Base-by-base conservation (phyloP, 1,284 basidiomycete species). In the Ceratobasidium theobromae region DNA sequence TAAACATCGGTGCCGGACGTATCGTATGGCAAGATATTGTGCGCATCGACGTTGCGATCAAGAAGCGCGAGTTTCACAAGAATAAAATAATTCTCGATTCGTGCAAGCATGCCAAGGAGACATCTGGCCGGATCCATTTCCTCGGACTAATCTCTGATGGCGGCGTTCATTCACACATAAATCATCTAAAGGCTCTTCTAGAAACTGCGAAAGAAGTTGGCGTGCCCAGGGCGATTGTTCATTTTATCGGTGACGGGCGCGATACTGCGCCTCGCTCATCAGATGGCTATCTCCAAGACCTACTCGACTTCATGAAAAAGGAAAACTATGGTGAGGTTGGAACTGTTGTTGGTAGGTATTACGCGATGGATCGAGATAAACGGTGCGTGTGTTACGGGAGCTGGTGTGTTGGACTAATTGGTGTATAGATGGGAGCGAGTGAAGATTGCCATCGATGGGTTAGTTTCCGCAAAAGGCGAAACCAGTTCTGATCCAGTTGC, bases 21-120 rank as follows among this genome's bases (percentile, higher is more conserved):
- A 84, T 95, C 66, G 92, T 95, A 49, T 95, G 93, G 93, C 93
- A 96, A 76, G 93, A 95, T 73, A 95, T 96, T 72, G 93, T 95
- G 72, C 84, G 86, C 70, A 95, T 95, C 74, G 93, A 95, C 74
- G 88, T 93, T 51, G 83, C 87, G 21, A 95, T 95, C 78, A 88
- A 93, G 78, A 95, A 93, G 75, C 80, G 83, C 69, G 84, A 91
- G 72, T 94, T 95, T 78, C 87, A 93, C 77, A 86, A 91, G 75
- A 87, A 88, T 73, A 78, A 83, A 66, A 79, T 76, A 35, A 92
- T 95, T 72, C 78, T 94, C 33, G 85, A 83, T 49, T 83, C 84
- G 70, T 86, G 86, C 74, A 82, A 92, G 73, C 84, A 79, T 60
- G 93, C 93, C 12, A 94, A 93, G 76, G 82, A 88, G 49, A 85